phyloP scores from a whole-genome alignment of 371 early-diverging fungal genomes.

The Apophysomyces variabilis region DNA sequence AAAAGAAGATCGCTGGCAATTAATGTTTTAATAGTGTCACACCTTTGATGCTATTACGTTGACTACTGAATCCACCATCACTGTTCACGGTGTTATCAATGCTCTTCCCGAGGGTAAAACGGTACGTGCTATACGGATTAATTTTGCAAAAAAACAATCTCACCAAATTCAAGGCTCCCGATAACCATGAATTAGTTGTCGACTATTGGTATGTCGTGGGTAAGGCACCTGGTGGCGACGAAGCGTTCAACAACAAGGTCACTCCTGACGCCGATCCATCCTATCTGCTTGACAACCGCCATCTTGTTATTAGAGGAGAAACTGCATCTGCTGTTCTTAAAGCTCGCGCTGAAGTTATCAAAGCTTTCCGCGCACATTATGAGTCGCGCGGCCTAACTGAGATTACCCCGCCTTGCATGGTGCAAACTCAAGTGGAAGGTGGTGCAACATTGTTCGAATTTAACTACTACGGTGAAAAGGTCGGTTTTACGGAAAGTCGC shows the following conservation, averaged over 20 bases:
- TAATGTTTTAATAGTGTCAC: constrained; percentile 72
- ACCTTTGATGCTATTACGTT: constrained; percentile 94
- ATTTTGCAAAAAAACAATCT: not conserved
- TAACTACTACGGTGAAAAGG: constrained; percentile 96
- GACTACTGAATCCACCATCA: constrained; percentile 91
- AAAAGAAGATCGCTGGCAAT: not conserved
- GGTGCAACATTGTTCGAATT: constrained; percentile 97
- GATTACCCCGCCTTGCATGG: constrained; percentile 99
- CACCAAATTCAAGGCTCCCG: constrained; percentile 76
- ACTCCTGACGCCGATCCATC: constrained; percentile 91
- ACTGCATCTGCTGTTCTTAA: constrained; percentile 89
- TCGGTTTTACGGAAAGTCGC: constrained; percentile 16
- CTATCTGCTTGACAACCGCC: constrained; percentile 92
- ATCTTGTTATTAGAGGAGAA: constrained; percentile 97
- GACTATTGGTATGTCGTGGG: constrained; percentile 97
- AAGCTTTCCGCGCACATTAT: constrained; percentile 96
- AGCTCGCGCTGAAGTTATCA: constrained; percentile 88
- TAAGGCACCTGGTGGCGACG: constrained; percentile 95
- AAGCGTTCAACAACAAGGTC: constrained; percentile 91
- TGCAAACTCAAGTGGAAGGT: constrained; percentile 99
- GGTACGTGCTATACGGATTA: constrained; percentile 43
- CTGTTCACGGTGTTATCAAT: constrained; percentile 86
- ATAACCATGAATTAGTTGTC: constrained; percentile 91
- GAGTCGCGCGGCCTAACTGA: constrained; percentile 85
- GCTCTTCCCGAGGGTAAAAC: constrained; percentile 93